These are phyloP conservation scores for Trichomonas gallinae DNA, from an alignment of 208 protist genomes.

Conservation along the genomic window DNA sequence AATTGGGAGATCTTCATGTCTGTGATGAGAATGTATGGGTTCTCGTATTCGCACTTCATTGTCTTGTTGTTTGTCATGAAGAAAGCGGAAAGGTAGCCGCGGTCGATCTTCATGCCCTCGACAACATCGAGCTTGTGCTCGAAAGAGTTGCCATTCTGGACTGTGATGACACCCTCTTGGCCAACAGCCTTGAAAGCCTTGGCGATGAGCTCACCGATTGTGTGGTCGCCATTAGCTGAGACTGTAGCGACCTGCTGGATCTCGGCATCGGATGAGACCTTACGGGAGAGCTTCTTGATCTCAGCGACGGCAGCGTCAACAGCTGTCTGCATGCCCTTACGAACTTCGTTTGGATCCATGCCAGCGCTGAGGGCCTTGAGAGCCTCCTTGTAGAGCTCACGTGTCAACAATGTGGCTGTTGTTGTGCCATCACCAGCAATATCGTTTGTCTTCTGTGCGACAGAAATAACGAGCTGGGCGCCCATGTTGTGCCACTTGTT, in stretches of 20 bases:
- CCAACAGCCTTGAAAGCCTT: constrained; percentile 94
- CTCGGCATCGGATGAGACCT: constrained; percentile 74
- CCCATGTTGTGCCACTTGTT: constrained; percentile 93
- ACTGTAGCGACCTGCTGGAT: constrained; percentile 92
- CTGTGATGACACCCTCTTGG: constrained; percentile 95
- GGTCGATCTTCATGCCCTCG: constrained; percentile 50
- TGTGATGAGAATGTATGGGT: constrained; percentile 76
- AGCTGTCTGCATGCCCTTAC: constrained; percentile 89
- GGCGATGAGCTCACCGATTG: constrained; percentile 88
- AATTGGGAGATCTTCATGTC: constrained; percentile 77
- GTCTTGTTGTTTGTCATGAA: constrained; percentile 92
- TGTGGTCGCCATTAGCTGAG: constrained; percentile 92
- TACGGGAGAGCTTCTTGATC: constrained; percentile 67
- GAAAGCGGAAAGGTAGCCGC: constrained; percentile 92
- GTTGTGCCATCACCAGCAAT: constrained; percentile 63
- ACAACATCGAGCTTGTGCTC: constrained; percentile 78
- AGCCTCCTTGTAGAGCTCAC: constrained; percentile 87
- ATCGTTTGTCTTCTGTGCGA: constrained; percentile 54
- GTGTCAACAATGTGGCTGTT: constrained; percentile 91
- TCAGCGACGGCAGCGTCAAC: constrained; percentile 57
- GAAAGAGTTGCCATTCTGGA: constrained; percentile 91
- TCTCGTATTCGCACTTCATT: constrained; percentile 76
- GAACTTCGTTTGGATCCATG: constrained; percentile 96
- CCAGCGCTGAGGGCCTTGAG: constrained; percentile 84
- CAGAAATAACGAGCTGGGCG: constrained; percentile 78